Evolutionary conservation across 2,329 filamentous ascomycete species (phyloP).

Genomic region (Pyrenochaeta sp.): DNA sequence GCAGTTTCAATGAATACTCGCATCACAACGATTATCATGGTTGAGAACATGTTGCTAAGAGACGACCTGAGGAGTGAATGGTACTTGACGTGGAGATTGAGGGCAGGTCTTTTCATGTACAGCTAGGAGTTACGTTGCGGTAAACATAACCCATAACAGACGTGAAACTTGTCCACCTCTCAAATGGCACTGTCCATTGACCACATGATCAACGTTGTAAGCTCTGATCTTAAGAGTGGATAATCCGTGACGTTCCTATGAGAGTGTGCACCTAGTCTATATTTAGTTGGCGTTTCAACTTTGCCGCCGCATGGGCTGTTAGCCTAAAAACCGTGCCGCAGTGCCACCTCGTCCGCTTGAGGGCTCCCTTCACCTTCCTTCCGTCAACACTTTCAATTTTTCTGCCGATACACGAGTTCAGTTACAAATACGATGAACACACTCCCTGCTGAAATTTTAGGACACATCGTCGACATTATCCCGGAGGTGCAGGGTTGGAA

Average conservation of each 20-base stretch:
- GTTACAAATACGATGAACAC: constrained; percentile 22
- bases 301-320: not conserved
- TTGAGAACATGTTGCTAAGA: too few species aligned
- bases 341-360: not conserved
- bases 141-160: too few species aligned
- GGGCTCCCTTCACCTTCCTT: not conserved
- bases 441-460: constrained; percentile 10
- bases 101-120: too few species aligned
- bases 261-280: not conserved
- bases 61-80: too few species aligned
- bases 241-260: not conserved
- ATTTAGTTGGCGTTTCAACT: not conserved
- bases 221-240: not conserved
- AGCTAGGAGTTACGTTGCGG: too few species aligned
- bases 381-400: not conserved
- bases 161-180: too few species aligned
- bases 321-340: not conserved
- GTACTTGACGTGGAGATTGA: too few species aligned
- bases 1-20: too few species aligned
- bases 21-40: too few species aligned
- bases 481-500: not conserved
- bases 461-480: constrained; percentile 4
- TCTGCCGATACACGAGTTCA: not conserved
- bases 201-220: not conserved
- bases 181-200: too few species aligned